A percentile compares a stretch with the other conserved stretches of the same genome.
Evolutionary conservation across 1,284 basidiomycete species (phyloP).

Genomic region (Pisolithus thermaeus): DNA sequence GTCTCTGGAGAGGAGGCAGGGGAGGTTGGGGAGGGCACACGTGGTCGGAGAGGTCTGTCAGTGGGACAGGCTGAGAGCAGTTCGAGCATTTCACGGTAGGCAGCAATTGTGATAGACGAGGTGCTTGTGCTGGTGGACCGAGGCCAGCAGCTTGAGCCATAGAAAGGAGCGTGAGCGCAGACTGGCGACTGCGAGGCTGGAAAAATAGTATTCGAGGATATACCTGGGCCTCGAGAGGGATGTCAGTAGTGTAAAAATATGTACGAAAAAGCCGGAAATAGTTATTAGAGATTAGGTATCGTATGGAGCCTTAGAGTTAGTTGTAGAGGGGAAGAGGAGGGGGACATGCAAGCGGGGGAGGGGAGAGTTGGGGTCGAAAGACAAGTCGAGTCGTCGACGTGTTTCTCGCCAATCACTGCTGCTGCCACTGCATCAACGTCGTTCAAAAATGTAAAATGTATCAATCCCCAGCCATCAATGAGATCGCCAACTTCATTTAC

Average conservation of each 20-base stretch:
- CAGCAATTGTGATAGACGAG: constrained; percentile 68
- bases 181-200: background rate
- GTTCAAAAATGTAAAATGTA: background rate
- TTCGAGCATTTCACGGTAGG: constrained; percentile 80
- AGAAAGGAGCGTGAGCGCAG: constrained; percentile 12
- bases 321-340: background rate
- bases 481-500: too few relatives aligned
- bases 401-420: background rate
- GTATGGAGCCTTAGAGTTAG: constrained; percentile 8
- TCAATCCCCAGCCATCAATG: background rate
- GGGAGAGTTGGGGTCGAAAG: background rate
- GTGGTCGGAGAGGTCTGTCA: constrained; percentile 69
- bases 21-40: constrained; percentile 51
- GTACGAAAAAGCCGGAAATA: constrained; percentile 3
- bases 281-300: constrained; percentile 8
- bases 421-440: background rate
- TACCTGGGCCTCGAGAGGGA: background rate
- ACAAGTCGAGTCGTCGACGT: background rate
- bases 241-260: constrained; percentile 12
- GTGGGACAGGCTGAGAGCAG: constrained; percentile 62
- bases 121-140: constrained; percentile 21
- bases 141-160: constrained; percentile 42
- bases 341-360: background rate
- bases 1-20: constrained; percentile 27
- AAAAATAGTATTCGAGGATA: too few relatives aligned